A percentile compares a stretch with the other conserved stretches of the same genome.
phyloP scores from a whole-genome alignment of 2,329 filamentous ascomycete species.

The Talaromyces amestolkiae region DNA sequence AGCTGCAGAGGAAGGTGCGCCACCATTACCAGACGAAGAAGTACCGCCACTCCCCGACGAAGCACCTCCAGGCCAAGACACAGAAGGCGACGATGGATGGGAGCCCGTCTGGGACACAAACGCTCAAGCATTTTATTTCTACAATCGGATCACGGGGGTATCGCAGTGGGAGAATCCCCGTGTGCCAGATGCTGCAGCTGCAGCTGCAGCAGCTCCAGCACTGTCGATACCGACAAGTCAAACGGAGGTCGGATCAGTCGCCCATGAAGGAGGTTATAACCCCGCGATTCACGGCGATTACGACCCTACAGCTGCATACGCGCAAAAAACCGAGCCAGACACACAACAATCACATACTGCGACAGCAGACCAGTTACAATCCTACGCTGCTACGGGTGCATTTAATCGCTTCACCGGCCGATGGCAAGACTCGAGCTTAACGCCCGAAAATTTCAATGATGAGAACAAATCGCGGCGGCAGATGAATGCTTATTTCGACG shows the following conservation, averaged over 20 bases:
- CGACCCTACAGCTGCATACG: slow-evolving; percentile 94
- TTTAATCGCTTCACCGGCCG: slow-evolving; percentile 91
- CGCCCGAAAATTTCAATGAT: slow-evolving; percentile 75
- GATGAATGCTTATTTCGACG: slow-evolving; percentile 93
- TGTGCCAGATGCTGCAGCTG: slow-evolving; percentile 49
- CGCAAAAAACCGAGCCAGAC: slow-evolving; percentile 54
- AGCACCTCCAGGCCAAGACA: slow-evolving; percentile 41
- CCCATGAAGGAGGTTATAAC: slow-evolving; percentile 75
- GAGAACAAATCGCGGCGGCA: slow-evolving; percentile 84
- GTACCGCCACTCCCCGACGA: slow-evolving; percentile 53
- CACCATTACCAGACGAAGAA: slow-evolving; percentile 44
- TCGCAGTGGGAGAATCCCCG: slow-evolving; percentile 88
- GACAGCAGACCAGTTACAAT: slow-evolving; percentile 25
- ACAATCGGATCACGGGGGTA: slow-evolving; percentile 72
- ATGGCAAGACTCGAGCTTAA: slow-evolving; percentile 68
- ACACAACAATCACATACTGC: slow-evolving; percentile 30
- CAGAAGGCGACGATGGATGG: slow-evolving; percentile 67
- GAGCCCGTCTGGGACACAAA: slow-evolving; percentile 71
- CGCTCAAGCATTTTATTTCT: slow-evolving; percentile 74
- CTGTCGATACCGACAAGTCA: slow-evolving; percentile 24
- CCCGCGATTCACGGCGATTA: slow-evolving; percentile 95
- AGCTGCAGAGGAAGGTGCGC: slow-evolving; percentile 33
- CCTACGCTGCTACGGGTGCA: slow-evolving; percentile 66
- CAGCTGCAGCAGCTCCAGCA: slow-evolving; percentile 25
- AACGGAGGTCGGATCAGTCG: background rate